Conservation (phyloP, 352 stramenopile species). For the Globisporangium iwayamae region DNA sequence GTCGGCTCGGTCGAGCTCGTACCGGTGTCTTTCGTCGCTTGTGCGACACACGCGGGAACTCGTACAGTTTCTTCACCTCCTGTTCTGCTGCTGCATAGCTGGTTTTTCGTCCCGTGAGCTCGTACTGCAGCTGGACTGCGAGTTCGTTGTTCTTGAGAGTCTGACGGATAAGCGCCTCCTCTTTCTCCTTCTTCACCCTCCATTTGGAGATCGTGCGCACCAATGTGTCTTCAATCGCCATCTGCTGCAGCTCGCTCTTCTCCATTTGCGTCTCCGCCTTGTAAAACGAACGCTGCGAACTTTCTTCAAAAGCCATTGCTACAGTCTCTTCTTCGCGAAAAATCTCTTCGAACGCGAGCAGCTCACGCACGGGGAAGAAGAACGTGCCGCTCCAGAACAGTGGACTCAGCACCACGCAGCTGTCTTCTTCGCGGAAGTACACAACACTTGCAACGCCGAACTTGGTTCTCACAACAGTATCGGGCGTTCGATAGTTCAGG, state of each 20-base stretch:
- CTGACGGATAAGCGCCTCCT: conserved; percentile 27
- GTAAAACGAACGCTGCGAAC: conserved; percentile 18
- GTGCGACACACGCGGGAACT: conserved; percentile 30
- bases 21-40: conserved; percentile 18
- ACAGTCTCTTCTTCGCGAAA: conserved; percentile 43
- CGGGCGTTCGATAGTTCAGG: conserved; percentile 37
- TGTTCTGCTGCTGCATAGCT: conserved; percentile 21
- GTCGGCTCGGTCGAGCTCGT: conserved; percentile 17
- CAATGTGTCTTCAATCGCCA: conserved; percentile 42
- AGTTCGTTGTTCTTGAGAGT: conserved; percentile 44
- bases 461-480: conserved; percentile 37
- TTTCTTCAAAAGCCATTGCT: conserved; percentile 49
- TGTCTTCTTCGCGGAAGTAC: conserved; percentile 53
- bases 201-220: conserved; percentile 35
- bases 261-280: conserved; percentile 21
- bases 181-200: conserved; percentile 33
- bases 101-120: conserved; percentile 26
- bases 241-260: conserved; percentile 23
- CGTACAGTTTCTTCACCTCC: conserved; percentile 34
- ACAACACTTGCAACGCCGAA: conserved; percentile 46
- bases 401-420: conserved; percentile 39
- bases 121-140: conserved; percentile 43
- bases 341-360: conserved; percentile 41
- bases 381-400: conserved; percentile 52
- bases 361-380: conserved; percentile 37